Conservation (phyloP, 306 rosid species). For the Albizia julibrissin region DNA sequence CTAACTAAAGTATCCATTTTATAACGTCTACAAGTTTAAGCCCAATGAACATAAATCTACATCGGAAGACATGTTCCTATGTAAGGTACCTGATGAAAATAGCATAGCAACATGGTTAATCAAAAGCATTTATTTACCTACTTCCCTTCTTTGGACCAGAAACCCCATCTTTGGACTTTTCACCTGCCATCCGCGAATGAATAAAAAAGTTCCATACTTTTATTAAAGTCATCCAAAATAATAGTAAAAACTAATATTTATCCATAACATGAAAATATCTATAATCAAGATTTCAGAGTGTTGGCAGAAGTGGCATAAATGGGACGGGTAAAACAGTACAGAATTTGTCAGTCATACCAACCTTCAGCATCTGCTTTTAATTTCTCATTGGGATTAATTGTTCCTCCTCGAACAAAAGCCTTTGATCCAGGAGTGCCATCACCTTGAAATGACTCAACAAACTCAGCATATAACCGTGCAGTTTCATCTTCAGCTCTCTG, state of each 20-base stretch:
- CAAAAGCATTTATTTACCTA: slow-evolving; percentile 99
- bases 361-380: slow-evolving; percentile 70
- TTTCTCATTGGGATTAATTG: slow-evolving; percentile 82
- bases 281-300: slow-evolving; percentile 38
- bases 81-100: slow-evolving; percentile 58
- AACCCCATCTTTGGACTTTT: slow-evolving; percentile 99
- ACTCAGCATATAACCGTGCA: slow-evolving; percentile 88
- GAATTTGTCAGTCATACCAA: slow-evolving; percentile 48
- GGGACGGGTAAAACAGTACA: slow-evolving; percentile 27
- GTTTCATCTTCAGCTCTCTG: slow-evolving; percentile 99
- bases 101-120: slow-evolving; percentile 77
- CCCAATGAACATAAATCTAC: slow-evolving; percentile 44
- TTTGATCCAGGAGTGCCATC: slow-evolving; percentile 86
- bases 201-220: slow-evolving; percentile 97
- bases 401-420: slow-evolving; percentile 95
- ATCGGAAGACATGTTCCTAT: slow-evolving; percentile 47
- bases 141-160: slow-evolving; percentile 99
- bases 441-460: slow-evolving; percentile 99
- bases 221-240: slow-evolving; percentile 78
- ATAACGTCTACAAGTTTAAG: slow-evolving; percentile 20
- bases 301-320: slow-evolving; percentile 36
- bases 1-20: slow-evolving; percentile 16
- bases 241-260: slow-evolving; percentile 63
- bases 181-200: slow-evolving; percentile 99
- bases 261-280: slow-evolving; percentile 57